Evolutionary conservation across 192 early-diverging fungal species (phyloP).

Genomic region (Coemansia sp.): DNA sequence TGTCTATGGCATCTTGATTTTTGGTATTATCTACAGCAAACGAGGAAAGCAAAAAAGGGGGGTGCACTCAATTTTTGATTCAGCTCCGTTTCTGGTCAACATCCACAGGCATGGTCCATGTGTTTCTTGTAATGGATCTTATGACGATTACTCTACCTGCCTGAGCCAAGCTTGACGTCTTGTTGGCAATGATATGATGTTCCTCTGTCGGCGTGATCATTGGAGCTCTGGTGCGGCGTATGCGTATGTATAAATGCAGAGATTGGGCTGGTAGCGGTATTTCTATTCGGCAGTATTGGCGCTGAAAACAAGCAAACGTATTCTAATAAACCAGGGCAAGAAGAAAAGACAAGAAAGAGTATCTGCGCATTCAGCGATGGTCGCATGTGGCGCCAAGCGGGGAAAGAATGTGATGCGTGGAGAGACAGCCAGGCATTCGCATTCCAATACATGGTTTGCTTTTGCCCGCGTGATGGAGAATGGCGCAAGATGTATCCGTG

Average conservation of each 20-base stretch:
- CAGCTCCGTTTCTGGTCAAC: too few species aligned
- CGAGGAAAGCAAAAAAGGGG: not conserved
- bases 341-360: not conserved
- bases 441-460: too few species aligned
- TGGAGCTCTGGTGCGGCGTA: not conserved
- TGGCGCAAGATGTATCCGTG: too few species aligned
- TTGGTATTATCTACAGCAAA: slow-evolving; percentile 61
- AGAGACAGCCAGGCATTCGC: too few species aligned
- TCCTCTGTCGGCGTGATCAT: slow-evolving; percentile 1
- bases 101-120: too few species aligned
- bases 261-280: not conserved
- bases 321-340: not conserved
- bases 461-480: too few species aligned
- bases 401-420: too few species aligned
- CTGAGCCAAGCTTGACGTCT: not conserved
- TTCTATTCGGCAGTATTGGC: not conserved
- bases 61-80: too few species aligned
- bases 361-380: too few species aligned
- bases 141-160: not conserved
- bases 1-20: slow-evolving; percentile 55
- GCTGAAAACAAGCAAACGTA: not conserved
- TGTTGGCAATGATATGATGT: not conserved
- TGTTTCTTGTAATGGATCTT: not conserved
- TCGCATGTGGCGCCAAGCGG: too few species aligned
- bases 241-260: not conserved